Base-by-base conservation (phyloP, 805 yeast genomes). In the Alloascoidea hylecoeti region DNA sequence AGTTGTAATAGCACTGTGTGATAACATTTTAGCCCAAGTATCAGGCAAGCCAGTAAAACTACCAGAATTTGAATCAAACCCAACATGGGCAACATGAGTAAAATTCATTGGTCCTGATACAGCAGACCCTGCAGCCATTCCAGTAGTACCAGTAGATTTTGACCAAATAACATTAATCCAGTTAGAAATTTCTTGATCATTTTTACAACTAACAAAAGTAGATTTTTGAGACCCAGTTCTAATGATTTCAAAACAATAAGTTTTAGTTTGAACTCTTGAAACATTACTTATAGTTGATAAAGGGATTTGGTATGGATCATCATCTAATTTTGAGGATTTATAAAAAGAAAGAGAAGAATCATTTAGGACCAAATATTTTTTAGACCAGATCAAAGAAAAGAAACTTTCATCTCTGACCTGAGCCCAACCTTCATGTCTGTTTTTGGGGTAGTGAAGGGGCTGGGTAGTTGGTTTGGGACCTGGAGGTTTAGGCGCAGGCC, bases 81-180 rank as follows among this genome's bases (percentile, higher is more conserved):
- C 96, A 6, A 92, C 97, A 51, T 92, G 97, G 19, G 88, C 96
- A 51, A 78, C 82, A 55, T 92, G 98, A 6, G 95, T 85, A 56
- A 88, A 89, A 56, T 89, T 88, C 14, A 88, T 83, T 4, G 99
- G 99, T 32, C 77, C 78, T 2, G 96, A 85, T 6, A 89, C 96
- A 30, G 63, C 64, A n/a, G n/a, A n/a, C n/a, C n/a, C n/a, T n/a
- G n/a, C n/a, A n/a, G n/a, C n/a, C n/a, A n/a, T n/a, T n/a, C n/a
- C n/a, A n/a, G 55, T 56, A 16, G 73, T 63, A 27, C 70, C 60
- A 18, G 65, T n/a, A n/a, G n/a, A n/a, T n/a, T n/a, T n/a, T n/a
- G n/a, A n/a, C n/a, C 58, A 75, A 44, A 88, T 82, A 9, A 85
- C 80, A 57, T 88, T 96, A 39, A 88, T 70, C 97, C 97, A 88